A percentile compares a stretch with the other conserved stretches of the same genome.
phyloP scores from a whole-genome alignment of 306 rosid genomes.

The Malus sieversii region DNA sequence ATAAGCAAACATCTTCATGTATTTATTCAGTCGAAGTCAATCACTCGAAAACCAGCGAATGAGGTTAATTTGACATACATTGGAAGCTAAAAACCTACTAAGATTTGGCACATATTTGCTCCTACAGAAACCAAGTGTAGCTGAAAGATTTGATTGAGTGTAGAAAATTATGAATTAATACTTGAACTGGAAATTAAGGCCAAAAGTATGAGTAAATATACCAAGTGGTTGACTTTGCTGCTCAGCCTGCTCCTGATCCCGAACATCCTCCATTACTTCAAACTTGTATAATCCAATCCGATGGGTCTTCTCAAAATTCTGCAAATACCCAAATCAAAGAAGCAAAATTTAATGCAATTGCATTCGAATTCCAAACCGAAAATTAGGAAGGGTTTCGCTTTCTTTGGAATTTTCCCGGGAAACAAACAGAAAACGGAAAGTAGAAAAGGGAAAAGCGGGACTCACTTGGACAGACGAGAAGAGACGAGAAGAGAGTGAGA shows the following conservation, averaged over 20 bases:
- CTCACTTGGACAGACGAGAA: not conserved
- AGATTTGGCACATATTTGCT: not conserved
- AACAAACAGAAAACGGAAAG: not conserved
- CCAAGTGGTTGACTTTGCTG: slow-evolving; percentile 27
- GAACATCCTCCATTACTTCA: slow-evolving; percentile 46
- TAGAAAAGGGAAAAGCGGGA: not conserved
- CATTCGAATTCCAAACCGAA: too few relatives aligned
- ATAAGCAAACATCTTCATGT: not conserved
- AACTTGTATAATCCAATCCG: not conserved
- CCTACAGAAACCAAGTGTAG: not conserved
- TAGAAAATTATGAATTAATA: not conserved
- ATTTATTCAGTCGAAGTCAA: not conserved
- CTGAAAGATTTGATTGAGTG: not conserved
- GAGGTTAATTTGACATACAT: not conserved
- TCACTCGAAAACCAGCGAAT: not conserved
- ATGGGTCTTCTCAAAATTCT: slow-evolving; percentile 5
- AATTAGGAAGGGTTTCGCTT: not conserved
- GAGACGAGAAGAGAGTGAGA: too few relatives aligned
- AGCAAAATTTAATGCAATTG: not conserved
- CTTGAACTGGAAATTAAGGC: not conserved
- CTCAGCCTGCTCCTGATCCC: slow-evolving; percentile 7
- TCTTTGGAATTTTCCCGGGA: not conserved
- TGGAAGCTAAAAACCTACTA: not conserved
- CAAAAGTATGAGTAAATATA: not conserved
- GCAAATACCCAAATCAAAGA: not conserved